These are phyloP conservation scores for Ulmus americana DNA, from an alignment of 331 rosid species.

Conservation along the genomic window DNA sequence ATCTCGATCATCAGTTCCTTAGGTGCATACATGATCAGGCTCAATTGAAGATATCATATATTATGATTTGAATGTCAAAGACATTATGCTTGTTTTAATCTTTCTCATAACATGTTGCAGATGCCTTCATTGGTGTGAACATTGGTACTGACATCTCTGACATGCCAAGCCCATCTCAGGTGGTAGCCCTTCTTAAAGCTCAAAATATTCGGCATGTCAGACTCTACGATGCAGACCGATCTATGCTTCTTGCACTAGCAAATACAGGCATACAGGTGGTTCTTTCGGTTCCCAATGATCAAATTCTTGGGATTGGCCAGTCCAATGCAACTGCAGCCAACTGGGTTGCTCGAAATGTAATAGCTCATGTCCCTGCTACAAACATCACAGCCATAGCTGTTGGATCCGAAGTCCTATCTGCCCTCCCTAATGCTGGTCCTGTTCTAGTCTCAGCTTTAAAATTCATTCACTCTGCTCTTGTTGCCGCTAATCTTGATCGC, in stretches of 20 bases:
- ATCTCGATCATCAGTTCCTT: background rate
- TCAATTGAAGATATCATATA: constrained; percentile 5
- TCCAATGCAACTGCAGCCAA: constrained; percentile 95
- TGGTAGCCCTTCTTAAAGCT: constrained; percentile 76
- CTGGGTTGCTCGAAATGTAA: constrained; percentile 79
- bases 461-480: constrained; percentile 83
- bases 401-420: constrained; percentile 76
- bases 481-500: constrained; percentile 72
- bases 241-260: constrained; percentile 78
- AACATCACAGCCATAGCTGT: constrained; percentile 80
- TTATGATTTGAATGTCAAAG: background rate
- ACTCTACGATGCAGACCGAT: constrained; percentile 68
- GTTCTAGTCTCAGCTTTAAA: constrained; percentile 71
- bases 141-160: constrained; percentile 71
- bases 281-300: constrained; percentile 81
- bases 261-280: constrained; percentile 70
- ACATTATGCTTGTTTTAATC: background rate
- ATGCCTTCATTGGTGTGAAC: constrained; percentile 76
- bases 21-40: background rate
- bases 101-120: constrained; percentile 35
- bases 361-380: constrained; percentile 85
- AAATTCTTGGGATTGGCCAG: constrained; percentile 84
- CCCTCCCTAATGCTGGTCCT: constrained; percentile 84
- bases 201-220: constrained; percentile 71
- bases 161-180: constrained; percentile 81